Evolutionary conservation across 495 filamentous ascomycete species (phyloP).

Genomic region (Niebla homalea): DNA sequence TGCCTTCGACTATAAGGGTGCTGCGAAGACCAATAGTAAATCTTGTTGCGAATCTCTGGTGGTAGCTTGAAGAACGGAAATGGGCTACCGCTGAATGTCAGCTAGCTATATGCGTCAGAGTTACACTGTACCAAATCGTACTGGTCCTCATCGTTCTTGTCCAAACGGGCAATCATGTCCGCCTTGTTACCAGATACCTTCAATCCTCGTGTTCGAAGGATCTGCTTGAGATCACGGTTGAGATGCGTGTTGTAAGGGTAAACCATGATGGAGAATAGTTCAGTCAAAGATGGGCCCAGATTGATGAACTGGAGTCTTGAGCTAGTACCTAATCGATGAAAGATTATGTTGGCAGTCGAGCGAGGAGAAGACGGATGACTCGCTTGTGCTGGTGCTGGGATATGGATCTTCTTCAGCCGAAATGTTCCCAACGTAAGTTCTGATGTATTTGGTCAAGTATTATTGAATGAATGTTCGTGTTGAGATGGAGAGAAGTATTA

Average conservation of each 20-base stretch:
- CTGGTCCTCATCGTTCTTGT: background rate
- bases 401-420: too few relatives aligned
- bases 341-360: too few relatives aligned
- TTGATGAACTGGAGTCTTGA: too few relatives aligned
- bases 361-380: too few relatives aligned
- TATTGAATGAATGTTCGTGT: too few relatives aligned
- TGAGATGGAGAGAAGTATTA: too few relatives aligned
- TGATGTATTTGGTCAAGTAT: too few relatives aligned
- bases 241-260: background rate
- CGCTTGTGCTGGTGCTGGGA: too few relatives aligned
- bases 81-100: background rate
- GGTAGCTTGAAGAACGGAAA: constrained; percentile 4
- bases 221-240: background rate
- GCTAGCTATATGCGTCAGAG: background rate
- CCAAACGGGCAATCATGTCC: background rate
- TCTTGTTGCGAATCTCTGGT: constrained; percentile 2
- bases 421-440: too few relatives aligned
- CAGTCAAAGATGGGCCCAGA: background rate
- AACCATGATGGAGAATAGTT: background rate
- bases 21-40: background rate
- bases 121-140: background rate
- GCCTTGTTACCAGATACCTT: background rate
- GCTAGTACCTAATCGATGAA: too few relatives aligned
- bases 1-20: too few relatives aligned
- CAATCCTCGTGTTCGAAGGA: background rate